phyloP scores from a whole-genome alignment of 1,284 basidiomycete species.

The Rhodotorula sp. region DNA sequence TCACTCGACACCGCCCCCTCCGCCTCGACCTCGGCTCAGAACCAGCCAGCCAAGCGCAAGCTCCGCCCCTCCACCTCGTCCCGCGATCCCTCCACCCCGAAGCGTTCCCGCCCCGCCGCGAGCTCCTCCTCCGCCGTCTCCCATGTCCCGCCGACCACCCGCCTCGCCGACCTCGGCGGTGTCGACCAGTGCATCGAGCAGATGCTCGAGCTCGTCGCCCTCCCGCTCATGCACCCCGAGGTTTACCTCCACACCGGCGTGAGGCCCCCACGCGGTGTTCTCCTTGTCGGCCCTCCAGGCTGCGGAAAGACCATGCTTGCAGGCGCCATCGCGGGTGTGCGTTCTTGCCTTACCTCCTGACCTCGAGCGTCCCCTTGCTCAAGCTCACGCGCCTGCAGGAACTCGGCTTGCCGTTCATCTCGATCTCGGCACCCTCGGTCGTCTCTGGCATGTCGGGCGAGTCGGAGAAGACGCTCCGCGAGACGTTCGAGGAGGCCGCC shows the following conservation, averaged over 20 bases:
- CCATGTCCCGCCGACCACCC: constrained; percentile 29
- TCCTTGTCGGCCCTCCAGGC: constrained; percentile 93
- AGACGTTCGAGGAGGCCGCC: constrained; percentile 95
- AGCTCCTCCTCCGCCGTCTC: neutral
- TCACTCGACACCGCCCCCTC: constrained; percentile 6
- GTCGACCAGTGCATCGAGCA: constrained; percentile 84
- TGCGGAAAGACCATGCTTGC: constrained; percentile 94
- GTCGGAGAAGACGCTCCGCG: constrained; percentile 90
- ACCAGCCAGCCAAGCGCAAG: constrained; percentile 31
- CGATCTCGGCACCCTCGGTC: constrained; percentile 87
- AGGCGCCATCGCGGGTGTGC: constrained; percentile 87
- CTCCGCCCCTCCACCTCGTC: constrained; percentile 28
- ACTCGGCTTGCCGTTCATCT: constrained; percentile 88
- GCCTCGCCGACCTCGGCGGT: constrained; percentile 81
- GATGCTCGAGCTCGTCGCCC: constrained; percentile 90
- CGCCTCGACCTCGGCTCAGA: neutral
- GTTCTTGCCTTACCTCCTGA: constrained; percentile 47
- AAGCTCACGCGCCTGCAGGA: constrained; percentile 59
- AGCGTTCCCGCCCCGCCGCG: constrained; percentile 27
- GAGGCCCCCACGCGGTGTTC: constrained; percentile 87
- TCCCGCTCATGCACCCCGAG: constrained; percentile 93
- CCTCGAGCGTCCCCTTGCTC: neutral
- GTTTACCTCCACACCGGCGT: constrained; percentile 92
- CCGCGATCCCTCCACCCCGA: constrained; percentile 36
- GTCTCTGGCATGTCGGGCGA: constrained; percentile 98